Percentiles rank a stretch among this genome's conserved stretches.
Conservation (phyloP, 352 stramenopile species). For the Globisporangium nagaii region DNA sequence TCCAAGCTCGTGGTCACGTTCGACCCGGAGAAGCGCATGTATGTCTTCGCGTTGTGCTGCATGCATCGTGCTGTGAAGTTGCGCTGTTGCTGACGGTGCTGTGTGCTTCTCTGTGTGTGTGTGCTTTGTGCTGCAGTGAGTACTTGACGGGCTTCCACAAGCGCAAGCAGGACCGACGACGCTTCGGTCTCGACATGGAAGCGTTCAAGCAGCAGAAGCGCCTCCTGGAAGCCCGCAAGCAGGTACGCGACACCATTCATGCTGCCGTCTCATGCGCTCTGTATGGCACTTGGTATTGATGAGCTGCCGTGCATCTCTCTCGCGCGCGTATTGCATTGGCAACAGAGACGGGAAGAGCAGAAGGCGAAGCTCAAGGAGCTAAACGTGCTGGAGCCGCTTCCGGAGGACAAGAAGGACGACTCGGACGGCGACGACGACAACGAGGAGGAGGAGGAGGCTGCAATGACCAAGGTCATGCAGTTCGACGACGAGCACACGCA, state of each 20-base stretch:
- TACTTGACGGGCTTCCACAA: conserved; percentile 86
- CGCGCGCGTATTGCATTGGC: background rate
- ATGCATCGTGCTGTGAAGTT: background rate
- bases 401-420: conserved; percentile 34
- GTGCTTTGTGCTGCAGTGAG: conserved; percentile 29
- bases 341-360: conserved; percentile 63
- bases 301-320: background rate
- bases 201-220: conserved; percentile 86
- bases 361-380: conserved; percentile 59
- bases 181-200: conserved; percentile 86
- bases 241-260: conserved; percentile 29
- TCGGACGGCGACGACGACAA: conserved; percentile 17
- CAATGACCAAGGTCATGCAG: conserved; percentile 61
- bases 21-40: conserved; percentile 84
- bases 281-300: no score
- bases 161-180: conserved; percentile 80
- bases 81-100: background rate
- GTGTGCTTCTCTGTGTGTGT: background rate
- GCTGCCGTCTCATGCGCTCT: background rate
- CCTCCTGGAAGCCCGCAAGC: conserved; percentile 74
- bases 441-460: conserved; percentile 20
- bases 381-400: conserved; percentile 35
- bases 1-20: conserved; percentile 86
- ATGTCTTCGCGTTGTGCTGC: conserved; percentile 9
- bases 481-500: conserved; percentile 83